Evolutionary conservation across 495 filamentous ascomycete genomes (phyloP), one percentile per base, ranked within the genome.

Genomic region (Letharia lupina): DNA sequence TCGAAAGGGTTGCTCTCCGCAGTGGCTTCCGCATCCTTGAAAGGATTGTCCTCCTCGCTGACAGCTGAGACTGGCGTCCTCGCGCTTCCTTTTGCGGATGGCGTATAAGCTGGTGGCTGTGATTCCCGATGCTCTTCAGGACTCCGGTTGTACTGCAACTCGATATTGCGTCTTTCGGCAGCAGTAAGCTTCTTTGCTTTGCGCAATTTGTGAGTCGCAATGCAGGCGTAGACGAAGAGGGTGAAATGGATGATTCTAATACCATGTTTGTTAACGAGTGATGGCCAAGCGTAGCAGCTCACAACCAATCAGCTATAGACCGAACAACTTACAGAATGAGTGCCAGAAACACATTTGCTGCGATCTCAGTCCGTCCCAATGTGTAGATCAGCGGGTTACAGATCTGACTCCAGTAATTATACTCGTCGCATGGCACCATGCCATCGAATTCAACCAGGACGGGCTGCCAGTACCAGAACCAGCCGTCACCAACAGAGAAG

Each of bases 381-480:
- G 66, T 70, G 60, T 72, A 72, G 39, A 72, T 70, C 37, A 67
- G 60, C 4, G 70, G 70, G 11, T 66, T 56, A 48, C 70, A 72
- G 6, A 62, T 42, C 35, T 70, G 33, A 45, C 64, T 67, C 66
- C 66, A 72, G 50, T 39, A 63, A 37, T 72, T 70, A 13, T 37
- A 69, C 20, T 11, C 35, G 47, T 65, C 59, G 60, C 69, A 70
- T 5, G 64, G 64, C 37, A 70, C 45, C 31, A 60, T 47, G 39
- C 61, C 66, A 60, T 65, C 47, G 56, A 60, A 64, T 11, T 67
- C 59, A 59, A 68, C 18, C 12, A 58, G 47, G 28, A 69, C 65
- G 15, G 70, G 69, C 39, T 70, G 66, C 70, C 70, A 72, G 47
- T 59, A 65, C 68, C 67, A 70, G 35, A 72, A 72, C 67, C 68